Conservation (phyloP, 768 basidiomycete genomes). For the Russula foetens region DNA sequence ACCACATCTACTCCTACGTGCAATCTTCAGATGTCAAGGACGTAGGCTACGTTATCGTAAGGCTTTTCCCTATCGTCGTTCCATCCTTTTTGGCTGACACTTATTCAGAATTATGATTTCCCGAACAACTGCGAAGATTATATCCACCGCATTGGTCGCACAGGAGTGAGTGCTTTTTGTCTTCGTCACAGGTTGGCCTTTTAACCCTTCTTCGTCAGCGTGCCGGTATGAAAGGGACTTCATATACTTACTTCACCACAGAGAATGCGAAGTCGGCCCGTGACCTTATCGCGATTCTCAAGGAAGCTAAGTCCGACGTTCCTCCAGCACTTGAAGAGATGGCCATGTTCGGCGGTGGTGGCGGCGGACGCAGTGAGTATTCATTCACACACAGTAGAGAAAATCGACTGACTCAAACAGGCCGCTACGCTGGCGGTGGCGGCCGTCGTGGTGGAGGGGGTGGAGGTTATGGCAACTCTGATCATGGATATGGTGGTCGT, state of each 20-base stretch:
- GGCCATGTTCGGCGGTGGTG: constrained; percentile 79
- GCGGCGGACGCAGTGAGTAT: constrained; percentile 59
- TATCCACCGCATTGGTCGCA: constrained; percentile 97
- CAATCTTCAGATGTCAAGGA: constrained; percentile 88
- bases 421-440: constrained; percentile 48
- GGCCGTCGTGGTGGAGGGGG: constrained; percentile 40
- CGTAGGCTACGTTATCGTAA: constrained; percentile 91
- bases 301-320: constrained; percentile 78
- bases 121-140: constrained; percentile 98
- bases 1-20: constrained; percentile 23
- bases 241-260: constrained; percentile 95
- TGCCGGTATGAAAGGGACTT: constrained; percentile 85
- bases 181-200: not conserved
- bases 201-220: constrained; percentile 40
- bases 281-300: constrained; percentile 79
- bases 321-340: constrained; percentile 92
- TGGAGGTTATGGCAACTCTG: constrained; percentile 33
- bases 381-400: not conserved
- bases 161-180: constrained; percentile 51
- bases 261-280: constrained; percentile 93
- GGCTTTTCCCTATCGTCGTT: constrained; percentile 28
- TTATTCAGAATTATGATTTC: constrained; percentile 84
- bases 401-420: constrained; percentile 29
- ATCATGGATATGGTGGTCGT: constrained; percentile 34
- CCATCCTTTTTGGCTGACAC: constrained; percentile 1